Evolutionary conservation across 805 yeast species (phyloP).

Genomic region (Pichia occidentalis): DNA sequence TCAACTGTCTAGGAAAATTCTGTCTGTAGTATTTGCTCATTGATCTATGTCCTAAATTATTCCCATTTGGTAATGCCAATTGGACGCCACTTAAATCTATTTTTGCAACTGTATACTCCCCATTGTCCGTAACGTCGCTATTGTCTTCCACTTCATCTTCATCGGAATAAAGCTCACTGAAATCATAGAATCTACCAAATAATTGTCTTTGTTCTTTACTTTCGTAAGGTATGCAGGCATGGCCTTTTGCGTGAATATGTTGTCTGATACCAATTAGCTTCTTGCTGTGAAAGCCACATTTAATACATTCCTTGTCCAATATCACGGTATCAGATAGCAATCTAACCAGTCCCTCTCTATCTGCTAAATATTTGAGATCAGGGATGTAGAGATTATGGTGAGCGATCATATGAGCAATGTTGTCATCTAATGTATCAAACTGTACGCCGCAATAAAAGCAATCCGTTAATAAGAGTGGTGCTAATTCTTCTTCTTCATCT

Average conservation of each 20-base stretch:
- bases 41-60: constrained; percentile 71
- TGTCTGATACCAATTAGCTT: constrained; percentile 79
- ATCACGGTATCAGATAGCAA: constrained; percentile 74
- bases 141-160: constrained; percentile 1
- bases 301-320: constrained; percentile 71
- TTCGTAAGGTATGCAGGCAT: constrained; percentile 86
- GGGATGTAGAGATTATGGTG: constrained; percentile 86
- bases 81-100: constrained; percentile 45
- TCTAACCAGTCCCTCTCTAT: constrained; percentile 60
- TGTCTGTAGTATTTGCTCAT: constrained; percentile 65
- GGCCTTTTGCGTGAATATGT: constrained; percentile 78
- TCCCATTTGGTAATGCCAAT: constrained; percentile 68
- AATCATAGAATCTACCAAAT: constrained; percentile 73
- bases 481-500: constrained; percentile 18
- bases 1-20: constrained; percentile 37
- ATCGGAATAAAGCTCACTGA: no score
- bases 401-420: constrained; percentile 65
- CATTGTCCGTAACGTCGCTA: constrained; percentile 17
- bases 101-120: constrained; percentile 27
- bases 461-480: constrained; percentile 33
- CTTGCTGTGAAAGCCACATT: constrained; percentile 76
- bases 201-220: constrained; percentile 62
- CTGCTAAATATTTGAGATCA: constrained; percentile 61
- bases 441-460: constrained; percentile 47
- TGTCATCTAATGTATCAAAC: constrained; percentile 35